Base-by-base conservation (phyloP, 805 yeast species). In the Yarrowia keelungensis region DNA sequence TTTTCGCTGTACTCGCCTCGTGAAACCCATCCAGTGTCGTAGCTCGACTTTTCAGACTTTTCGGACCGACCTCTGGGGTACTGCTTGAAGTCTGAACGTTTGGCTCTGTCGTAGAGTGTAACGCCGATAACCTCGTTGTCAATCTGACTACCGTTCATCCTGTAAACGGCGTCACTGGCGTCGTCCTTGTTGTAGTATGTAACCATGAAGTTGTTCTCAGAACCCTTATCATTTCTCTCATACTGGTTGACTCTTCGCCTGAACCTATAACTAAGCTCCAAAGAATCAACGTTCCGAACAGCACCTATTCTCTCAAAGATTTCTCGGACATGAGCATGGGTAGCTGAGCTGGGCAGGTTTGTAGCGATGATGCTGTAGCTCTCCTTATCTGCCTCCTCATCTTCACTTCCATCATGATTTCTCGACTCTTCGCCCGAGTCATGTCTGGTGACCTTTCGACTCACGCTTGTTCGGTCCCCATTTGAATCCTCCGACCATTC, bases 201-300 rank as follows among this genome's bases (percentile, higher is more conserved):
- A 16, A 59, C 9, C 65, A 59, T 15, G 38, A 45, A 59, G 51
- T 59, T 59, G 42, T 59, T 59, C 5, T 59, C 65, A 0, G 19
- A 2, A 5, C 65, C 65, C 5, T 5, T 15, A 41, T 69, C 32
- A 43, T 66, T 3, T 14, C 65, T 7, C 26, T 73, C n/a, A 69
- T 69, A 32, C 59, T 72, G 32, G 39, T 70, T 14, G 66, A 65
- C 10, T 41, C 70, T 14, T 22, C 53, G 66, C 53, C 69, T 16
- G 19, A 70, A 73, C 59, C 69, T 67, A 42, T 50, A 69, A 11
- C 70, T 70, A 35, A 56, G 62, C 41, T 53, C 69, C 41, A 65
- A 38, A 73, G 80, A 71, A 74, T 78, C 16, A 72, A 72, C 71
- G 74, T 75, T 45, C 70, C 73, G 68, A 73, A 62, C 72, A 69